Base-by-base conservation (phyloP, 2,329 filamentous ascomycete species). In the Zymoseptoria ardabiliae region DNA sequence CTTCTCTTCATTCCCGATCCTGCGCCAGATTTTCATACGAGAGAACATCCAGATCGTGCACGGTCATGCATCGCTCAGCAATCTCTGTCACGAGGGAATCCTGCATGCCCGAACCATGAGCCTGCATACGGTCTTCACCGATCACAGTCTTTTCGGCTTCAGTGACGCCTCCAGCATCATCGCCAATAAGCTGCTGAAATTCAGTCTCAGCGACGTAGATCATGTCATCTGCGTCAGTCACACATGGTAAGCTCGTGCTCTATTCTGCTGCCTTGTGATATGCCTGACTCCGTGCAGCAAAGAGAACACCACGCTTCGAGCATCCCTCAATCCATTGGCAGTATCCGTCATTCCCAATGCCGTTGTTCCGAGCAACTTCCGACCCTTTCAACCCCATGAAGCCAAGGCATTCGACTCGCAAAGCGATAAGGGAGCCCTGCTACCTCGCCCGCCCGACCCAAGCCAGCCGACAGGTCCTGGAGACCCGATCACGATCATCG, bases 201-300 rank as follows among this genome's bases (percentile, higher is more conserved):
- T 99, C 71, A 93, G 86, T 0, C 74, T 99, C 64, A 97, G 93
- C 73, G 94, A 99, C 72, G 92, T 99, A 13, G 94, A 97, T 71
- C 94, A 99, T 80, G 92, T 95, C 62, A 96, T 99, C 53, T 99
- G 94, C 70, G 94, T 99, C 69, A 97, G 91, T 75, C 92, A 99
- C 79, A 99, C 94, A 48, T 97, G 91, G n/a, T n/a, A n/a, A n/a
- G n/a, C n/a, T n/a, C n/a, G n/a, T n/a, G n/a, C n/a, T n/a, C n/a
- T n/a, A n/a, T n/a, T n/a, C n/a, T n/a, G n/a, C n/a, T n/a, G n/a
- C n/a, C n/a, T n/a, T n/a, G n/a, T n/a, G n/a, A n/a, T n/a, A n/a
- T n/a, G n/a, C n/a, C n/a, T n/a, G n/a, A n/a, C n/a, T n/a, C n/a
- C n/a, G n/a, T n/a, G n/a, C n/a, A n/a, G n/a, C 78, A 99, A 99